Evolutionary conservation across 2,329 filamentous ascomycete genomes (phyloP).

Genomic region (Beauveria rudraprayagi): DNA sequence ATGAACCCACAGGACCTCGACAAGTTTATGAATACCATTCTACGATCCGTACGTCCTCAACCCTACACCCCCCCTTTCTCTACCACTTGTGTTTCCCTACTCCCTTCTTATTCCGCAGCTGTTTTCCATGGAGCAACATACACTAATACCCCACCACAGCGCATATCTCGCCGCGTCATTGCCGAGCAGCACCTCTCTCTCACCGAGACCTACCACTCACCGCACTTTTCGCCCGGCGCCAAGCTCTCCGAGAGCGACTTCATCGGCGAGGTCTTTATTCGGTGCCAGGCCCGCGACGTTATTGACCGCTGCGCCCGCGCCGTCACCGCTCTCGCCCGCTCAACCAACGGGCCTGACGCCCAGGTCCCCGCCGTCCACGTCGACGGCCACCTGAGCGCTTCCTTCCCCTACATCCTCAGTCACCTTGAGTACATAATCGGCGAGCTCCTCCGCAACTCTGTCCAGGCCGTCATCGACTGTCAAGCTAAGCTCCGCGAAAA

Average conservation of each 20-base stretch:
- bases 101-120: neutral
- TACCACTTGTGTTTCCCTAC: neutral
- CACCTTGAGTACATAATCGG: conserved; percentile 97
- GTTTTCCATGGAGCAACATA: neutral
- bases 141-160: conserved; percentile 35
- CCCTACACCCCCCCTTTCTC: no score
- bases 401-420: conserved; percentile 91
- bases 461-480: conserved; percentile 82
- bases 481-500: conserved; percentile 36
- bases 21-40: conserved; percentile 87
- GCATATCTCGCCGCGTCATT: conserved; percentile 92
- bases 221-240: conserved; percentile 79
- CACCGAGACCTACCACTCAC: conserved; percentile 86
- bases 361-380: conserved; percentile 74
- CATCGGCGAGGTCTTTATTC: conserved; percentile 91
- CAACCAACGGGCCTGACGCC: conserved; percentile 64
- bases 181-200: conserved; percentile 94
- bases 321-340: conserved; percentile 64
- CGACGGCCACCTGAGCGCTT: conserved; percentile 77
- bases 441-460: conserved; percentile 87
- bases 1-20: conserved; percentile 79
- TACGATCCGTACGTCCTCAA: conserved; percentile 61
- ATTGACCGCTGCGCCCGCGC: conserved; percentile 74
- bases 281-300: conserved; percentile 84
- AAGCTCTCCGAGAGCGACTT: conserved; percentile 70